These are phyloP conservation scores for Tricladium varicosporioides DNA, from an alignment of 2,329 filamentous ascomycete genomes.

Conservation along the genomic window DNA sequence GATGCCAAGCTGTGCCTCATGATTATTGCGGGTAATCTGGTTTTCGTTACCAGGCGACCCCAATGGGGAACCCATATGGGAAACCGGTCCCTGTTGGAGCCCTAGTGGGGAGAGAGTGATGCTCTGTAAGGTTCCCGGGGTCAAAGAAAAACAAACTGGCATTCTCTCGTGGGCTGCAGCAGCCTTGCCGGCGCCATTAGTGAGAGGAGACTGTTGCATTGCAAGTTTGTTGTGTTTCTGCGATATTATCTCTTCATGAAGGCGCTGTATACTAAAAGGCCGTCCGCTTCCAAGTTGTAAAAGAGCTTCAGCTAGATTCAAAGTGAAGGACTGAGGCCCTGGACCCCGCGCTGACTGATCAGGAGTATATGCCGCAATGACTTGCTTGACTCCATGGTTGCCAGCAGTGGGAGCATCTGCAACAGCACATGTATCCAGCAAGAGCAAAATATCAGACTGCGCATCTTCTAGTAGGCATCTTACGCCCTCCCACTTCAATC, in stretches of 20 bases:
- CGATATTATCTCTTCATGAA: slow-evolving; percentile 53
- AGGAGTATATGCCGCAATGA: slow-evolving; percentile 57
- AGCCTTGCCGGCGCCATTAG: slow-evolving; percentile 44
- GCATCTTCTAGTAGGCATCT: slow-evolving; percentile 61
- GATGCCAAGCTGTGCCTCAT: slow-evolving; percentile 24
- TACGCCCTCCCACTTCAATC: slow-evolving; percentile 62
- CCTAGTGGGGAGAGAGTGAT: slow-evolving; percentile 47
- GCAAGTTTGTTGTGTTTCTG: slow-evolving; percentile 38
- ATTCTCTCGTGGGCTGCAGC: slow-evolving; percentile 34
- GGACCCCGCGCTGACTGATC: slow-evolving; percentile 48
- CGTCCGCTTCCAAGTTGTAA: slow-evolving; percentile 49
- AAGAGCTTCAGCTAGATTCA: slow-evolving; percentile 54
- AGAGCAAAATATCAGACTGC: slow-evolving; percentile 59
- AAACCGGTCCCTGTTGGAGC: slow-evolving; percentile 33
- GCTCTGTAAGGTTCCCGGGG: slow-evolving; percentile 50
- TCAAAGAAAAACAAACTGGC: slow-evolving; percentile 56
- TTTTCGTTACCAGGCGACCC: slow-evolving; percentile 28
- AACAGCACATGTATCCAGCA: slow-evolving; percentile 61
- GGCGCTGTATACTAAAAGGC: slow-evolving; percentile 54
- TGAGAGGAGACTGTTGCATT: slow-evolving; percentile 41
- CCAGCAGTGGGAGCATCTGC: slow-evolving; percentile 49
- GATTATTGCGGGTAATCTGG: slow-evolving; percentile 18
- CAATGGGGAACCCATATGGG: slow-evolving; percentile 27
- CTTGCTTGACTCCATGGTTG: slow-evolving; percentile 58
- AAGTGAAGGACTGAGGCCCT: slow-evolving; percentile 56